A percentile compares a stretch with the other conserved stretches of the same genome.
phyloP scores from a whole-genome alignment of 2,329 filamentous ascomycete species.

The Capronia epimyces region DNA sequence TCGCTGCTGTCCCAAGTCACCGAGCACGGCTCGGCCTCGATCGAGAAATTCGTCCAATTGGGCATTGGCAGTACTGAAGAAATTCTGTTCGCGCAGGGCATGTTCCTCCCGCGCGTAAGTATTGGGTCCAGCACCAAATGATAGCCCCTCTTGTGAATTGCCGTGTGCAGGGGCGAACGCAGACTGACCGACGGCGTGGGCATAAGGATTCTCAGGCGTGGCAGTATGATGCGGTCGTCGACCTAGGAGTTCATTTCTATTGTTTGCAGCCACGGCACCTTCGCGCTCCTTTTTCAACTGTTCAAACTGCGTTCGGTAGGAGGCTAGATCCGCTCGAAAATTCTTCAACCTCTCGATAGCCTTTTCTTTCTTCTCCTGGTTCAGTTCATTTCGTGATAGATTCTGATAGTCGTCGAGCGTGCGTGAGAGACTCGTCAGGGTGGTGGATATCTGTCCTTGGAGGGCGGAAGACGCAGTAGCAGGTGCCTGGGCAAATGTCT shows the following conservation, averaged over 20 bases:
- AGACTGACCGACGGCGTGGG: conserved; percentile 51
- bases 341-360: conserved; percentile 77
- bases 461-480: conserved; percentile 56
- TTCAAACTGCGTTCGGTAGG: conserved; percentile 74
- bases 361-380: conserved; percentile 85
- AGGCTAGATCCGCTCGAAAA: conserved; percentile 75
- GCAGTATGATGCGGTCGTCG: conserved; percentile 69
- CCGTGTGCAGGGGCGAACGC: conserved; percentile 37
- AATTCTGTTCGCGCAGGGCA: conserved; percentile 81
- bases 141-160: conserved; percentile 36
- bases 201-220: conserved; percentile 92
- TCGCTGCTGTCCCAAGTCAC: conserved; percentile 80
- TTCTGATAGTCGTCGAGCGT: conserved; percentile 88
- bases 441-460: conserved; percentile 69
- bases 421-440: conserved; percentile 74
- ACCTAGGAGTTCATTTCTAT: conserved; percentile 77
- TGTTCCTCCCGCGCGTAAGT: conserved; percentile 71
- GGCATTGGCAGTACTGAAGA: conserved; percentile 73
- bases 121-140: conserved; percentile 42
- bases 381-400: conserved; percentile 81
- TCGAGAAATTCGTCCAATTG: conserved; percentile 94
- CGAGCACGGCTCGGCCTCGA: conserved; percentile 79
- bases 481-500: conserved; percentile 58
- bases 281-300: conserved; percentile 71
- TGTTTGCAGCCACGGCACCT: conserved; percentile 62